Percentiles rank a stretch among this genome's conserved stretches.
These are phyloP conservation scores for Fusarium tupiense DNA, from an alignment of 2,329 filamentous ascomycete species.

Conservation along the genomic window DNA sequence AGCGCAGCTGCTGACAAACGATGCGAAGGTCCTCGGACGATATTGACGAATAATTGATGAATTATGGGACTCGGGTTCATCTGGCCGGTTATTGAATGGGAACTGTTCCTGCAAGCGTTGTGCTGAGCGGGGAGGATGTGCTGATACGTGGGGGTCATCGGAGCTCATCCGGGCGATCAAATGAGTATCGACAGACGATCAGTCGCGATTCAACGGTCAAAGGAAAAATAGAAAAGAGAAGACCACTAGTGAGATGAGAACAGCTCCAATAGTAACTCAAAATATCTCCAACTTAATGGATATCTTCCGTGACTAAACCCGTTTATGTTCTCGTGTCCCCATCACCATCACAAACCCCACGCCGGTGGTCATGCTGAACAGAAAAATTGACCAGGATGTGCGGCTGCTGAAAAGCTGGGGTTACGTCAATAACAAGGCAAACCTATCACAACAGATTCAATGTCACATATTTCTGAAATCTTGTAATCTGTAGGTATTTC, in stretches of 20 bases:
- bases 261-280: neutral
- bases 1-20: neutral
- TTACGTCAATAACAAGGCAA: neutral
- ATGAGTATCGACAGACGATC: too few species aligned
- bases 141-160: neutral
- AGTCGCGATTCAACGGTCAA: neutral
- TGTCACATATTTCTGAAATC: neutral
- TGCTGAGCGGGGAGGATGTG: neutral
- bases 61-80: neutral
- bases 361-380: neutral
- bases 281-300: neutral
- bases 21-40: neutral
- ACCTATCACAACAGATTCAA: neutral
- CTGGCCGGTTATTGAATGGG: neutral
- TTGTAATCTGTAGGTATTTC: neutral
- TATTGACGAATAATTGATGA: neutral
- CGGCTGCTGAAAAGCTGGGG: neutral
- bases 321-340: neutral
- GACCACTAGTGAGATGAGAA: accelerated
- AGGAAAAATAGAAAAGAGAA: neutral
- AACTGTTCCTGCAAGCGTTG: neutral
- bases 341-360: neutral
- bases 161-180: neutral
- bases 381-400: neutral
- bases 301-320: neutral